Evolutionary conservation across 768 basidiomycete genomes (phyloP).

Genomic region (Nidula microcarpa): DNA sequence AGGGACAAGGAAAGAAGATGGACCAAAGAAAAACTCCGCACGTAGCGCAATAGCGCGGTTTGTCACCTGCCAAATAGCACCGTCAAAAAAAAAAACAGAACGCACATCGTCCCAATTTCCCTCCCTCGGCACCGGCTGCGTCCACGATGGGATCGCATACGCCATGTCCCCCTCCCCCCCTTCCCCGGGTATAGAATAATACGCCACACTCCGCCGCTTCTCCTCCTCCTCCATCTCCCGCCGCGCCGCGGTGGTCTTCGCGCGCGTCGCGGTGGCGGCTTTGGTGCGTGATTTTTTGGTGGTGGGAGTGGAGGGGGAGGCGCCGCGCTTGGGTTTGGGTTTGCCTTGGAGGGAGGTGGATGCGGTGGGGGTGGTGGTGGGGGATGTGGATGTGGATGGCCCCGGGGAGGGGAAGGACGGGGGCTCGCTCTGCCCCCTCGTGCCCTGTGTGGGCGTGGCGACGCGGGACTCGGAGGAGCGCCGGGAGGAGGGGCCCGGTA

Average conservation of each 20-base stretch:
- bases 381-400: constrained; percentile 20
- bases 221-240: constrained; percentile 38
- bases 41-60: too few species aligned
- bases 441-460: constrained; percentile 35
- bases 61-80: too few species aligned
- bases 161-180: constrained; percentile 48
- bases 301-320: constrained; percentile 21
- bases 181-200: constrained; percentile 58
- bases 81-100: constrained; percentile 5
- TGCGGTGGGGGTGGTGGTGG: constrained; percentile 18
- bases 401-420: constrained; percentile 23
- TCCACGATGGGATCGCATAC: constrained; percentile 82
- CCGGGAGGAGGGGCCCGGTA: constrained; percentile 37
- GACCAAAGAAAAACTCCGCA: too few species aligned
- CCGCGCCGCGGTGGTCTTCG: constrained; percentile 38
- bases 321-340: constrained; percentile 26
- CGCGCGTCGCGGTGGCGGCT: constrained; percentile 26
- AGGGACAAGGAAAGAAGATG: too few species aligned
- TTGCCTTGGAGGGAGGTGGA: constrained; percentile 10
- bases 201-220: constrained; percentile 56
- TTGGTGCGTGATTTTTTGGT: constrained; percentile 21
- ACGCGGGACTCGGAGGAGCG: constrained; percentile 45
- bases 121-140: constrained; percentile 60
- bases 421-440: constrained; percentile 35
- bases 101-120: constrained; percentile 86